These are phyloP conservation scores for Fusarium marasasianum DNA, from an alignment of 2,329 filamentous ascomycete species.

Conservation along the genomic window DNA sequence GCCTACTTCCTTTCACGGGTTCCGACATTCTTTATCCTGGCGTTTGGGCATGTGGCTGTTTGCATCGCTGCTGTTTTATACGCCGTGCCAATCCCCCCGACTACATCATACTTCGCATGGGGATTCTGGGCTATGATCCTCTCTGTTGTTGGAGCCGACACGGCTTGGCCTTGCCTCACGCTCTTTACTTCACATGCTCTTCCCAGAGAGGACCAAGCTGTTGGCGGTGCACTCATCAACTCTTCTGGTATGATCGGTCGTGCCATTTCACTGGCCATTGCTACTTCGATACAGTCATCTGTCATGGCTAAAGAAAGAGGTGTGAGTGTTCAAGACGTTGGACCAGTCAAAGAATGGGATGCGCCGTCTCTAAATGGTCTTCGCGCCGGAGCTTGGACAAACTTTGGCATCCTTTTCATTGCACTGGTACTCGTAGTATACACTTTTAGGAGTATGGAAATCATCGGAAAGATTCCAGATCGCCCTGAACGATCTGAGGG, in stretches of 20 bases:
- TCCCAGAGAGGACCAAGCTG: slow-evolving; percentile 70
- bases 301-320: slow-evolving; percentile 62
- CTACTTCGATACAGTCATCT: slow-evolving; percentile 71
- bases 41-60: slow-evolving; percentile 66
- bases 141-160: slow-evolving; percentile 72
- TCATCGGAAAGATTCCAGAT: slow-evolving; percentile 56
- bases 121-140: slow-evolving; percentile 73
- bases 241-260: slow-evolving; percentile 72
- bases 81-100: slow-evolving; percentile 68
- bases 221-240: slow-evolving; percentile 75
- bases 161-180: slow-evolving; percentile 71
- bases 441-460: slow-evolving; percentile 62
- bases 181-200: slow-evolving; percentile 72
- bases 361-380: slow-evolving; percentile 57
- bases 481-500: slow-evolving; percentile 32
- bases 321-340: slow-evolving; percentile 55
- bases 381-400: slow-evolving; percentile 62
- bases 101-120: slow-evolving; percentile 73
- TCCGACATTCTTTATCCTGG: slow-evolving; percentile 65
- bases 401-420: slow-evolving; percentile 57
- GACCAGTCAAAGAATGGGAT: slow-evolving; percentile 56
- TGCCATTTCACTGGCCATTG: slow-evolving; percentile 71
- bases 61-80: slow-evolving; percentile 68
- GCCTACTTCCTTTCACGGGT: slow-evolving; percentile 66
- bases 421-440: slow-evolving; percentile 56